These are phyloP conservation scores for Leavenworthia alabamica DNA, from an alignment of 345 rosid species.

Conservation along the genomic window DNA sequence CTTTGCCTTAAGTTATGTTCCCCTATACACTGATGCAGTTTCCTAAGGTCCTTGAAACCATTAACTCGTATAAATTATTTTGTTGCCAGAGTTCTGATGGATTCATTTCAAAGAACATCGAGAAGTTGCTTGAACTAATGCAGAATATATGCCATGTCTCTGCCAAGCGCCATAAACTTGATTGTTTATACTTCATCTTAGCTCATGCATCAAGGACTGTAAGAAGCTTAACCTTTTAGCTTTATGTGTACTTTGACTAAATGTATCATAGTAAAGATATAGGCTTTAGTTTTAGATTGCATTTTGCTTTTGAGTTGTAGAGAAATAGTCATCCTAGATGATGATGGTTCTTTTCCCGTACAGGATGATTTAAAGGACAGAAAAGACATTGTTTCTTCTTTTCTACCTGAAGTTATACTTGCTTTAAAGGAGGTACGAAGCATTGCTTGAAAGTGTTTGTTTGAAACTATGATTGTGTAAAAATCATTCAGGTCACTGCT, in stretches of 20 bases:
- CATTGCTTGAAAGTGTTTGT: constrained; percentile 11
- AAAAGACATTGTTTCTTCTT: constrained; percentile 51
- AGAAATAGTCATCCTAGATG: not conserved
- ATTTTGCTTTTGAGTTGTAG: not conserved
- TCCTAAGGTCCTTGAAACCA: constrained; percentile 3
- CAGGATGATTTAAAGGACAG: constrained; percentile 63
- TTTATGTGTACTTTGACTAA: constrained; percentile 10
- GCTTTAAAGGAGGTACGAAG: constrained; percentile 85
- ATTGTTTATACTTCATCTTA: constrained; percentile 73
- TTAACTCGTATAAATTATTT: constrained; percentile 1
- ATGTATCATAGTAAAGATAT: not conserved
- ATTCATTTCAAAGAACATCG: constrained; percentile 50
- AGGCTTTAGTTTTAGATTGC: not conserved
- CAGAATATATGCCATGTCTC: constrained; percentile 82
- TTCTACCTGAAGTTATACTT: constrained; percentile 82
- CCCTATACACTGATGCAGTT: not conserved
- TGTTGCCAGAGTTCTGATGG: constrained; percentile 50
- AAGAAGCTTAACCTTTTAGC: constrained; percentile 1
- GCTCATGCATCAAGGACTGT: constrained; percentile 56
- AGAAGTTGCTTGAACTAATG: constrained; percentile 67
- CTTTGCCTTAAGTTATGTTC: not conserved
- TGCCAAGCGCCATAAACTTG: constrained; percentile 86
- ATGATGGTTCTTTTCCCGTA: not conserved
- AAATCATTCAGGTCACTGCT: not conserved
- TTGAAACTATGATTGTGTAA: constrained; percentile 4